These are phyloP conservation scores for Hypoxylon perforatum DNA, from an alignment of 495 filamentous ascomycete genomes.

Conservation along the genomic window DNA sequence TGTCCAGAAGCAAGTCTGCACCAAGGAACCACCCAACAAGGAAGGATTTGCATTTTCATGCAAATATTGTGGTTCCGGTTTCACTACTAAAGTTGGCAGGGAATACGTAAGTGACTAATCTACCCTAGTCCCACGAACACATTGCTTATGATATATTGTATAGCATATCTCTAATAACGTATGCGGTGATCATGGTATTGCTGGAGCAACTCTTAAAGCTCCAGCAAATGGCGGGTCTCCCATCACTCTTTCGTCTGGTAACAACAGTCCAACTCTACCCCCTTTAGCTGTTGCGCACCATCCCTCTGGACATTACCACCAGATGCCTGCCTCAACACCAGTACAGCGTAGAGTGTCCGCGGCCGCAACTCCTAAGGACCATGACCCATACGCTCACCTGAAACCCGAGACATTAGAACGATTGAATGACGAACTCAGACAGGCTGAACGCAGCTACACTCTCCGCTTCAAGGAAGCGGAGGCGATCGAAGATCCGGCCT, in stretches of 20 bases:
- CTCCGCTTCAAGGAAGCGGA: conserved; percentile 54
- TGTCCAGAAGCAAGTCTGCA: conserved; percentile 51
- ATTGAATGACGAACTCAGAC: conserved; percentile 52
- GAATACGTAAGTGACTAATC: conserved; percentile 49
- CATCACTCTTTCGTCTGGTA: conserved; percentile 35
- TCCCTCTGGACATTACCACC: not conserved
- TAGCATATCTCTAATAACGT: conserved; percentile 50
- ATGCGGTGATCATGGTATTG: conserved; percentile 46
- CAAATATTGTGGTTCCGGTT: conserved; percentile 53
- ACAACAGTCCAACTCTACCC: conserved; percentile 25
- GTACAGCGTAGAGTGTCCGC: not conserved
- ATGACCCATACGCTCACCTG: conserved; percentile 56
- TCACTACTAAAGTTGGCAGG: conserved; percentile 45
- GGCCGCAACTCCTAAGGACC: conserved; percentile 15
- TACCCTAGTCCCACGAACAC: not conserved
- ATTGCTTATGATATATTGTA: conserved; percentile 21
- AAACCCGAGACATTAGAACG: conserved; percentile 27
- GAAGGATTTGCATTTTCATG: conserved; percentile 50
- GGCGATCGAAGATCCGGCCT: conserved; percentile 46
- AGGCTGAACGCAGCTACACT: conserved; percentile 51
- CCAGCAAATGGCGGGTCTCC: conserved; percentile 23
- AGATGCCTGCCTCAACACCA: conserved; percentile 19
- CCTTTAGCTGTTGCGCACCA: not conserved
- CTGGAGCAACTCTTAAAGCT: conserved; percentile 31
- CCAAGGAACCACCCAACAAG: conserved; percentile 37